Evolutionary conservation across 176 grass and related monocot genomes (phyloP), one percentile per base, ranked within the genome.

Genomic region (Rhynchospora breviuscula): DNA sequence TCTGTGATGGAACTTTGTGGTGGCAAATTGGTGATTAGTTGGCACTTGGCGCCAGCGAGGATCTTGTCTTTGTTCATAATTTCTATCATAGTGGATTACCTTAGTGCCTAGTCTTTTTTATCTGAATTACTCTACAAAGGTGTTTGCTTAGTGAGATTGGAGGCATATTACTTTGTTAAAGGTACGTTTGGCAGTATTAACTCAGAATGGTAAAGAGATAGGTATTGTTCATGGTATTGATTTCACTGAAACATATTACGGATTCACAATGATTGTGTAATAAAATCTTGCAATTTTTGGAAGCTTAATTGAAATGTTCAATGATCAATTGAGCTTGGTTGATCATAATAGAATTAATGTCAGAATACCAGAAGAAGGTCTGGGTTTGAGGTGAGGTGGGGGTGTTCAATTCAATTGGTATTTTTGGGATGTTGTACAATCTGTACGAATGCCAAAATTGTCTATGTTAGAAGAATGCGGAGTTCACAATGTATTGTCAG

Each of bases 1-100:
- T 84, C 46, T 12, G 1, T 67, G 14, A 59, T 79, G 81, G 64
- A 75, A 40, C 83, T 79, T 3, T 81, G 83, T 35, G 83, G 81
- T 73, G 57, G 31, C 60, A 8, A 10, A 2, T 63, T 57, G 63
- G 35, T 40, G 35, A 40, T 40, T 40, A 40, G 35, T 40, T 40
- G 35, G 79, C 84, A n/a, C 12, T 26, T 45, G 43, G 33, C 9
- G 81, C 64, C 43, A 53, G 67, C 68, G 67, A 83, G 75, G 78
- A 48, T 83, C 71, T 63, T 82, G 46, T 10, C 48, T 54, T 76
- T 11, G 23, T 54, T 69, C 35, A 69, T 12, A 43, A 3, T 9
- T 44, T 76, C 14, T n/a, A 76, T 29, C 45, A 6, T 8, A 54
- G 29, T 78, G 73, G 18, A 56, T 56, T 77, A 69, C 35, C 40